Evolutionary conservation across 2,329 filamentous ascomycete species (phyloP).

Genomic region (Stylonectria norvegica): DNA sequence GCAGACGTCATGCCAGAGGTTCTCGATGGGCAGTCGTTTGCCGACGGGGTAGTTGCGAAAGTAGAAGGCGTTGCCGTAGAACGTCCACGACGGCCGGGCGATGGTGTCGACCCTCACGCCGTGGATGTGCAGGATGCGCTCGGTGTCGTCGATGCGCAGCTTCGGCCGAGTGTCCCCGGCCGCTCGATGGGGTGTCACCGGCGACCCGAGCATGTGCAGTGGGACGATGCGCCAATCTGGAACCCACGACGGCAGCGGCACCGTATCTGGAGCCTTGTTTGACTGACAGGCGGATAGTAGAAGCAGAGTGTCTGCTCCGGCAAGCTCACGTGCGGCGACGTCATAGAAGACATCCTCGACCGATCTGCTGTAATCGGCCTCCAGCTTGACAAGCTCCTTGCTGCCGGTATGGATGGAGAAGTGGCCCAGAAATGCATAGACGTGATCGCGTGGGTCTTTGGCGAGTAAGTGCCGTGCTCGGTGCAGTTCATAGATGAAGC

Average conservation of each 20-base stretch:
- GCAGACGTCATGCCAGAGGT: slow-evolving; percentile 30
- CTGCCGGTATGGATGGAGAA: slow-evolving; percentile 28
- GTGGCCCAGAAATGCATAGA: slow-evolving; percentile 37
- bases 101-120: slow-evolving; percentile 30
- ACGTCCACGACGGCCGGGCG: slow-evolving; percentile 24
- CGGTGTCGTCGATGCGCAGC: slow-evolving; percentile 25
- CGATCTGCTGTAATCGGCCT: slow-evolving; percentile 29
- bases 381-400: slow-evolving; percentile 20
- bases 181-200: slow-evolving; percentile 31
- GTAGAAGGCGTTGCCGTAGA: slow-evolving; percentile 30
- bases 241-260: slow-evolving; percentile 34
- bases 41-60: slow-evolving; percentile 13
- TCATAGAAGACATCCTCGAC: slow-evolving; percentile 34
- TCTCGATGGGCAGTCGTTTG: slow-evolving; percentile 25
- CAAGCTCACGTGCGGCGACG: slow-evolving; percentile 30
- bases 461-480: slow-evolving; percentile 32
- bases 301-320: slow-evolving; percentile 27
- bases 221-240: slow-evolving; percentile 36
- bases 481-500: slow-evolving; percentile 36
- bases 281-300: slow-evolving; percentile 30
- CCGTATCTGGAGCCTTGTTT: slow-evolving; percentile 5
- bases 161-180: slow-evolving; percentile 24
- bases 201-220: slow-evolving; percentile 32
- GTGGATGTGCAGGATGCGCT: slow-evolving; percentile 23
- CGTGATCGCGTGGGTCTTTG: slow-evolving; percentile 33